phyloP scores from a whole-genome alignment of 768 basidiomycete genomes.

The Boletus bicolor region DNA sequence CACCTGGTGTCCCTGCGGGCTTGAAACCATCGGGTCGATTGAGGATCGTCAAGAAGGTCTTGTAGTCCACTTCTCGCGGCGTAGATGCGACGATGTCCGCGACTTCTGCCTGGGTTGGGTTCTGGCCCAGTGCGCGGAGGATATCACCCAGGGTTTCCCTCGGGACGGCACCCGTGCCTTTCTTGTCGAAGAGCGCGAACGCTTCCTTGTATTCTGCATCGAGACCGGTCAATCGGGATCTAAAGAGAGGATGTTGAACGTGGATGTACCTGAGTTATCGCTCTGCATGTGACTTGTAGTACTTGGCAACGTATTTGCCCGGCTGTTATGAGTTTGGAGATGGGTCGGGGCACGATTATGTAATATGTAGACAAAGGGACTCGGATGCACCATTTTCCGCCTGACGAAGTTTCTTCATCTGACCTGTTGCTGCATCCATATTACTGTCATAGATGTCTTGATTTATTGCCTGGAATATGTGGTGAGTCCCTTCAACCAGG shows the following conservation, averaged over 20 bases:
- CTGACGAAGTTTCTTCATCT: too few relatives aligned
- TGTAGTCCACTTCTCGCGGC: constrained; percentile 88
- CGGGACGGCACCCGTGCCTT: constrained; percentile 87
- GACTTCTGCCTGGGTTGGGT: constrained; percentile 99
- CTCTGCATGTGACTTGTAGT: constrained; percentile 31
- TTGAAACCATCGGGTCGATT: constrained; percentile 97
- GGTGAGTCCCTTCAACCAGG: too few relatives aligned
- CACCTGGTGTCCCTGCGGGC: constrained; percentile 92
- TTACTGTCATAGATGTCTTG: too few relatives aligned
- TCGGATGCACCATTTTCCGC: too few relatives aligned
- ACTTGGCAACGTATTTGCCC: neutral
- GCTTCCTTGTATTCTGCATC: constrained; percentile 91
- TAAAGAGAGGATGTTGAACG: neutral
- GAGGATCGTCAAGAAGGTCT: constrained; percentile 84
- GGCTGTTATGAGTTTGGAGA: too few relatives aligned
- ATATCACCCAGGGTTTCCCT: constrained; percentile 89
- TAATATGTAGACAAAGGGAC: too few relatives aligned
- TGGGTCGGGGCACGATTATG: too few relatives aligned
- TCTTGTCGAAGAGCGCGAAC: constrained; percentile 97
- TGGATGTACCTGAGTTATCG: constrained; percentile 48
- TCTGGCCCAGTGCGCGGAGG: constrained; percentile 91
- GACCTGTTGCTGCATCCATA: too few relatives aligned
- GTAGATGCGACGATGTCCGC: constrained; percentile 70
- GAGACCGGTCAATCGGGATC: neutral
- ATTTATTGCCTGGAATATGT: too few relatives aligned